Percentiles rank a stretch among this genome's conserved stretches.
Conservation (phyloP, 2,329 filamentous ascomycete species). For the Fusarium paranaense region DNA sequence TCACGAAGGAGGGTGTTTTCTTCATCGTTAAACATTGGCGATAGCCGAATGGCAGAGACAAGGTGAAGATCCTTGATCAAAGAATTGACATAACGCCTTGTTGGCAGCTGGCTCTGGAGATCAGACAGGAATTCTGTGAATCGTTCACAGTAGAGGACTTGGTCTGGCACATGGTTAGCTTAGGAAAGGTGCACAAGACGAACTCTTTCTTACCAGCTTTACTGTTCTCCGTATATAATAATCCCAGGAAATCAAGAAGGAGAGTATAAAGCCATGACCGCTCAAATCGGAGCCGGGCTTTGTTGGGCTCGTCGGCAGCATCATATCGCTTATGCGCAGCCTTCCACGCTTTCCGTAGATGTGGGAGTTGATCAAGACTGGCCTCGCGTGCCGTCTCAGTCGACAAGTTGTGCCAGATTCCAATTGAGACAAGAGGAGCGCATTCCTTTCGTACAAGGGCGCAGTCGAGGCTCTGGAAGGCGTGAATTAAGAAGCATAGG, state of each 20-base stretch:
- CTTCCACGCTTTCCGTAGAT: conserved; percentile 90
- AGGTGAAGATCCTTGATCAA: conserved; percentile 88
- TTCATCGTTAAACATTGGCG: conserved; percentile 80
- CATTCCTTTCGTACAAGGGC: conserved; percentile 94
- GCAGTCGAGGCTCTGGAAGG: conserved; percentile 94
- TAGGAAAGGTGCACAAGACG: background rate
- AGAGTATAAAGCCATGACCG: conserved; percentile 93
- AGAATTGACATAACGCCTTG: conserved; percentile 91
- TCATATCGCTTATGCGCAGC: conserved; percentile 89
- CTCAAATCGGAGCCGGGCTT: conserved; percentile 88
- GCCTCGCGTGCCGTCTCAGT: conserved; percentile 79
- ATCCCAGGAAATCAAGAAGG: conserved; percentile 82
- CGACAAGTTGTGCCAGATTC: conserved; percentile 93
- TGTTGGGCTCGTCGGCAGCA: conserved; percentile 81
- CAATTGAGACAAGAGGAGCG: conserved; percentile 92
- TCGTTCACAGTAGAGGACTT: conserved; percentile 88
- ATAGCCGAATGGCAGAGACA: conserved; percentile 80
- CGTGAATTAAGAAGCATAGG: conserved; percentile 88
- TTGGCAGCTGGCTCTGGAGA: conserved; percentile 92
- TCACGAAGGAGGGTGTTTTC: conserved; percentile 84
- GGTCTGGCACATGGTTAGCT: conserved; percentile 59
- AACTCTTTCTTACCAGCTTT: conserved; percentile 56
- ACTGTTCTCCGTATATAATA: conserved; percentile 71
- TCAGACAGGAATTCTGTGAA: conserved; percentile 92
- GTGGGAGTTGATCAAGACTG: conserved; percentile 77